Percentiles rank a stretch among this genome's conserved stretches.
phyloP scores from a whole-genome alignment of 805 yeast species.

The Candida sakaeoensis region DNA sequence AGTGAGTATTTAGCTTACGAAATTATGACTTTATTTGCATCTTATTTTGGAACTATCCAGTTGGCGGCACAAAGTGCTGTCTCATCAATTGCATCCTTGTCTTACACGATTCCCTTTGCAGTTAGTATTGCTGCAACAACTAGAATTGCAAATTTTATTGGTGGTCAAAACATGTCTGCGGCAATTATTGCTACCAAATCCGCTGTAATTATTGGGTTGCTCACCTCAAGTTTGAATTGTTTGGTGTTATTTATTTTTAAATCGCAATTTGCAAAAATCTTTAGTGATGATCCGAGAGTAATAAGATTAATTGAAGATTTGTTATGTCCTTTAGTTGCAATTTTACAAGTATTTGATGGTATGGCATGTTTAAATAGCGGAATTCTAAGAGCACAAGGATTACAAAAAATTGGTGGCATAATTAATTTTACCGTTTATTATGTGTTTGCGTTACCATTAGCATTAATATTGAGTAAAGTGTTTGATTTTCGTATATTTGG shows the following conservation, averaged over 20 bases:
- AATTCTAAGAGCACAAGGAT: constrained; percentile 70
- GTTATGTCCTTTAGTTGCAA: constrained; percentile 58
- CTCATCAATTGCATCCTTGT: constrained; percentile 42
- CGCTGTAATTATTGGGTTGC: constrained; percentile 28
- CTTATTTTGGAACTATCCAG: constrained; percentile 46
- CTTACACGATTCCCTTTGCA: constrained; percentile 46
- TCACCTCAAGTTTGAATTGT: constrained; percentile 37
- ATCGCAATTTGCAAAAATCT: constrained; percentile 49
- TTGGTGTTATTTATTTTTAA: constrained; percentile 44
- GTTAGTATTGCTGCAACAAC: constrained; percentile 43
- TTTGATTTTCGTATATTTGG: constrained; percentile 52
- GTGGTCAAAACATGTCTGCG: constrained; percentile 37
- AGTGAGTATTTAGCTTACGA: constrained; percentile 45
- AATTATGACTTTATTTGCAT: constrained; percentile 43
- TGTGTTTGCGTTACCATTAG: constrained; percentile 64
- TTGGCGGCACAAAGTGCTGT: constrained; percentile 52
- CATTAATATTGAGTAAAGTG: constrained; percentile 49
- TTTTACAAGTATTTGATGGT: constrained; percentile 67
- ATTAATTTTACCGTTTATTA: constrained; percentile 71
- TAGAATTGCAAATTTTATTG: constrained; percentile 43
- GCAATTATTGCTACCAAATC: constrained; percentile 34
- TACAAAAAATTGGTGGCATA: constrained; percentile 68
- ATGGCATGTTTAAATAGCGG: constrained; percentile 71
- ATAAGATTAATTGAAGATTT: constrained; percentile 46
- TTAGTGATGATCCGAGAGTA: constrained; percentile 62